Evolutionary conservation across 2,329 filamentous ascomycete species (phyloP), one percentile per base, ranked within the genome.

Genomic region (Mycogone perniciosa): DNA sequence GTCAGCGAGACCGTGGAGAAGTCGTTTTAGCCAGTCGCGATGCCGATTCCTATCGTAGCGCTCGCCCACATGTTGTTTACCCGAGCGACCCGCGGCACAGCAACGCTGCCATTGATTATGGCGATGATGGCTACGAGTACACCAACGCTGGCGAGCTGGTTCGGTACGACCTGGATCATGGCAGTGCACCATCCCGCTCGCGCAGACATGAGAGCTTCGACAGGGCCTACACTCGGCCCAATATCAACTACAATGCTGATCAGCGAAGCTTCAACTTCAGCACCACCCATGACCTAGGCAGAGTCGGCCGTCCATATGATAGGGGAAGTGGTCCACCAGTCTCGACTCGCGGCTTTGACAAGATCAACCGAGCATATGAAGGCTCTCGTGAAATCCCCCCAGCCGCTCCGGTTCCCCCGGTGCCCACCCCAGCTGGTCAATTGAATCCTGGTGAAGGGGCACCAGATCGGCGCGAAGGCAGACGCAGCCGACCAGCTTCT

Each of bases 301-400:
- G 71, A 46, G 58, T 57, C 31, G 65, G 60, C 44, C 65, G 66
- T 5, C 62, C 62, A 6, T 69, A 72, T 52, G 74, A 76, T 10
- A 62, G 57, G 39, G 61, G 68, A 27, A 65, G 76, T 31, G 75
- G 77, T 0, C 86, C 85, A 2, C 86, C 87, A 7, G 84, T 84
- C 4, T 80, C 83, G 5, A 87, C 82, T 3, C 75, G 85, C 58
- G 86, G 84, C 0, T 81, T 89, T 56, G 86, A 89, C 59, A 86
- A 81, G 67, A 79, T 88, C 56, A 79, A 79, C 57, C 71, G 77
- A 51, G 43, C 69, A 6, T 80, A 80, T 54, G 76, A 79, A 27
- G 64, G 73, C 30, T 68, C 76, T 38, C 58, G 64, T 7, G 62
- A 68, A 5, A 67, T 76, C 10, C 71, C 73, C 0, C 71, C 75